phyloP scores from a whole-genome alignment of 176 grass and related monocot species.

The Paspalum notatum region DNA sequence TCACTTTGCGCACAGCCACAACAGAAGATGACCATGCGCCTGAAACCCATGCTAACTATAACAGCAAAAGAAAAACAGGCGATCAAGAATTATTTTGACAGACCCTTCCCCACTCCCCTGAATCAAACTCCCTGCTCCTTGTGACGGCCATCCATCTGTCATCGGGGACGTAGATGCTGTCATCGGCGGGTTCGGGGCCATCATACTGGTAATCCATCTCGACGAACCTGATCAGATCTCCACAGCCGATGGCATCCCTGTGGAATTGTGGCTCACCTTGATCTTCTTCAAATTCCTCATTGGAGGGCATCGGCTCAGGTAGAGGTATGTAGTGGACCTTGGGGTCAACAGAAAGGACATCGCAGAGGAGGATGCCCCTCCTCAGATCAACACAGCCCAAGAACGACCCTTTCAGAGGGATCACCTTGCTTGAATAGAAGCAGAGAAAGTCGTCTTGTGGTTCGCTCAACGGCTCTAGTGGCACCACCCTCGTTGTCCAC shows the following conservation, averaged over 20 bases:
- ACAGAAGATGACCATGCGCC: too few relatives aligned
- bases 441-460: not conserved
- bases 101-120: not conserved
- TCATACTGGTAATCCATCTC: not conserved
- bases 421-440: not conserved
- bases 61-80: too few relatives aligned
- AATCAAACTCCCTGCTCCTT: not conserved
- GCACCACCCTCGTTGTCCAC: not conserved
- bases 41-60: too few relatives aligned
- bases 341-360: not conserved
- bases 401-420: not conserved
- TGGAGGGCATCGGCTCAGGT: not conserved
- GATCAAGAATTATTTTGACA: too few relatives aligned
- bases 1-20: too few relatives aligned
- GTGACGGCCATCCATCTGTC: not conserved
- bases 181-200: too few relatives aligned
- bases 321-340: not conserved
- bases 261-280: not conserved
- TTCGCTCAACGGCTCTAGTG: not conserved
- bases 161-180: too few relatives aligned
- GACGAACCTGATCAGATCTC: not conserved
- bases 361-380: not conserved
- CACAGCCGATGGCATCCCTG: not conserved
- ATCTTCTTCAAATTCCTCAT: fast-evolving
- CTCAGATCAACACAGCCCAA: not conserved